phyloP scores from a whole-genome alignment of 2,329 filamentous ascomycete species.

The Neopestalotiopsis sp. region DNA sequence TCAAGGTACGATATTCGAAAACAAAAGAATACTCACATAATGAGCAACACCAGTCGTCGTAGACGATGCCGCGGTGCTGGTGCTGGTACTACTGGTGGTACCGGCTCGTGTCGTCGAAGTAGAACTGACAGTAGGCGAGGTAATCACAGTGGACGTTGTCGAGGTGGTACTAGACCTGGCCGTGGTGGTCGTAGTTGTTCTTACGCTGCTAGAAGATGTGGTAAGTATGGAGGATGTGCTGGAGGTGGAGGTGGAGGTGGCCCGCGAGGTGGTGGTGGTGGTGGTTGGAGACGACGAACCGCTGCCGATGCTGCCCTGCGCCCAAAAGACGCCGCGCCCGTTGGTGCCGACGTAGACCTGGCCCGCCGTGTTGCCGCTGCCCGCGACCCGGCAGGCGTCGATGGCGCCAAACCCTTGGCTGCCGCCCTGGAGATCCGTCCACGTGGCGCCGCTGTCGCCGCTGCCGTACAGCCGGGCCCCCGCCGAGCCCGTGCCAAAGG shows the following conservation, averaged over 20 bases:
- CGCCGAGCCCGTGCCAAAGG: constrained; percentile 47
- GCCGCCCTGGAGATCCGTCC: constrained; percentile 52
- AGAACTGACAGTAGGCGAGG: not conserved
- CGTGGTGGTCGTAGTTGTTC: not conserved
- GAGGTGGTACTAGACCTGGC: not conserved
- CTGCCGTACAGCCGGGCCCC: constrained; percentile 52
- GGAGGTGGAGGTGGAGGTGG: constrained; percentile 1
- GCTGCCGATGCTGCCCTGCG: constrained; percentile 27
- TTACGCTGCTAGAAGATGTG: not conserved
- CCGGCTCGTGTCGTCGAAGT: too few species aligned
- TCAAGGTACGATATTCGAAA: not conserved
- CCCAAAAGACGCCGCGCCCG: constrained; percentile 51
- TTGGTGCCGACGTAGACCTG: constrained; percentile 57
- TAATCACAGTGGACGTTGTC: not conserved
- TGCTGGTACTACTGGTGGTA: constrained; percentile 10
- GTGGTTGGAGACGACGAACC: constrained; percentile 21
- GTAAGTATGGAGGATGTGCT: not conserved
- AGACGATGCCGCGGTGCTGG: not conserved
- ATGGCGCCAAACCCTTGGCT: constrained; percentile 50
- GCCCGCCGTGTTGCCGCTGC: constrained; percentile 49
- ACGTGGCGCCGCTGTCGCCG: constrained; percentile 46
- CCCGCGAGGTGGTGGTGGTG: constrained; percentile 9
- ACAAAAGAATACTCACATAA: constrained; percentile 10
- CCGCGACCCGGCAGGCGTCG: constrained; percentile 43
- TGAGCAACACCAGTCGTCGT: constrained; percentile 11